Evolutionary conservation across 768 basidiomycete species (phyloP).

Genomic region (Amylocystis lapponica): DNA sequence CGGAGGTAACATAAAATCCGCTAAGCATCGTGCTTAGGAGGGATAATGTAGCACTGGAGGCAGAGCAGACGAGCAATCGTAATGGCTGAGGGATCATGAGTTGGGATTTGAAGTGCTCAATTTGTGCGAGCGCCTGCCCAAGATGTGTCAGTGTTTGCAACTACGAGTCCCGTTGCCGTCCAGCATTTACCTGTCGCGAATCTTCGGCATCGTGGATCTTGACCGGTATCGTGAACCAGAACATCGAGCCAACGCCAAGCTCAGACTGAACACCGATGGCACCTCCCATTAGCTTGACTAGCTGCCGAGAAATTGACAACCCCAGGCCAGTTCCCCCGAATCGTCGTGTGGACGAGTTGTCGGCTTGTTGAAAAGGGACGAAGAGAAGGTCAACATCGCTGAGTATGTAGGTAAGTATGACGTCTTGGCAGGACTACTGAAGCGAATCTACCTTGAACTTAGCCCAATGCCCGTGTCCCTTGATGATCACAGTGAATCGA

Average conservation of each 20-base stretch:
- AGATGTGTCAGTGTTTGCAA: no score
- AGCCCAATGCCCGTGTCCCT: conserved; percentile 74
- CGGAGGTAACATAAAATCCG: conserved; percentile 43
- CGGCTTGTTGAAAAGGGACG: conserved; percentile 73
- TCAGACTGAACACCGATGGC: conserved; percentile 67
- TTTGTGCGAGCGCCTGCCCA: conserved; percentile 39
- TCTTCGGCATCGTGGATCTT: conserved; percentile 51
- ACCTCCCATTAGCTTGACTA: conserved; percentile 74
- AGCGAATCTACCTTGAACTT: conserved; percentile 30
- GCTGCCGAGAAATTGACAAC: conserved; percentile 65
- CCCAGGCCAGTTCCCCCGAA: conserved; percentile 79
- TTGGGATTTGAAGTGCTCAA: conserved; percentile 40
- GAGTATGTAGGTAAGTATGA: background rate
- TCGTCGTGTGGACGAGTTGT: conserved; percentile 70
- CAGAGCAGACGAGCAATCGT: conserved; percentile 51
- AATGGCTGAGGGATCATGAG: conserved; percentile 43
- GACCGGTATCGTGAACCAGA: conserved; percentile 72
- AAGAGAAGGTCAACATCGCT: conserved; percentile 65
- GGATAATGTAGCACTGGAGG: conserved; percentile 49
- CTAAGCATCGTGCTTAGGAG: conserved; percentile 53
- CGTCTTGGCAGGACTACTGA: background rate
- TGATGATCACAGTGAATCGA: background rate
- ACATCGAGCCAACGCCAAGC: conserved; percentile 55
- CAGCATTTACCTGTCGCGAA: conserved; percentile 42
- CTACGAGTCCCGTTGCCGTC: background rate